Conservation (phyloP, 2,329 filamentous ascomycete species). For the Sarocladium strictum region DNA sequence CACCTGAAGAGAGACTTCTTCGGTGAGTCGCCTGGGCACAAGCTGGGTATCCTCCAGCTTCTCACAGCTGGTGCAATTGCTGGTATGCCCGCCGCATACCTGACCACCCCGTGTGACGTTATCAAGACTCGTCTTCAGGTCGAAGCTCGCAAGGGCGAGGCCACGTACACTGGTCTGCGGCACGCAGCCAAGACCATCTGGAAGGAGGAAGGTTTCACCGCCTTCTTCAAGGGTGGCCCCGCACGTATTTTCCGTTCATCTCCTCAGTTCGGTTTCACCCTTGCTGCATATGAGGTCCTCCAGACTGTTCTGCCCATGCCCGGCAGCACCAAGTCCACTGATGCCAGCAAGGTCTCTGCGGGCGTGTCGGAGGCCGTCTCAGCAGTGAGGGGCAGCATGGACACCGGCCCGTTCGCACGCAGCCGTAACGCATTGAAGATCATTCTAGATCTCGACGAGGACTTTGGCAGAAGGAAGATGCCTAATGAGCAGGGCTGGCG, state of each 20-base stretch:
- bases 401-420: constrained; percentile 45
- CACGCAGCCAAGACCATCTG: constrained; percentile 80
- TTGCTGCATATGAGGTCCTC: constrained; percentile 90
- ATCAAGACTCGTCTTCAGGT: constrained; percentile 99
- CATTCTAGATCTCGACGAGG: constrained; percentile 87
- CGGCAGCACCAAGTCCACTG: constrained; percentile 45
- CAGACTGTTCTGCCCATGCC: constrained; percentile 72
- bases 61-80: constrained; percentile 92
- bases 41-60: constrained; percentile 83
- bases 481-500: constrained; percentile 49
- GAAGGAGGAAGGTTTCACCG: constrained; percentile 87
- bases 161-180: constrained; percentile 76
- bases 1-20: constrained; percentile 94
- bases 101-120: constrained; percentile 96
- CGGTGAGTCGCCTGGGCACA: constrained; percentile 81
- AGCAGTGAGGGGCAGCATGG: constrained; percentile 25
- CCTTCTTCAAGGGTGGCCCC: constrained; percentile 98
- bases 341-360: constrained; percentile 44
- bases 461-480: constrained; percentile 73
- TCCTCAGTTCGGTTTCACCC: constrained; percentile 95
- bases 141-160: constrained; percentile 92
- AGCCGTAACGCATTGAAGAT: constrained; percentile 93
- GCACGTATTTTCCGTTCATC: constrained; percentile 92
- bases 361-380: constrained; percentile 60
- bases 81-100: constrained; percentile 85